Base-by-base conservation (phyloP, 2,329 filamentous ascomycete genomes). In the Triangularia verruculosa region DNA sequence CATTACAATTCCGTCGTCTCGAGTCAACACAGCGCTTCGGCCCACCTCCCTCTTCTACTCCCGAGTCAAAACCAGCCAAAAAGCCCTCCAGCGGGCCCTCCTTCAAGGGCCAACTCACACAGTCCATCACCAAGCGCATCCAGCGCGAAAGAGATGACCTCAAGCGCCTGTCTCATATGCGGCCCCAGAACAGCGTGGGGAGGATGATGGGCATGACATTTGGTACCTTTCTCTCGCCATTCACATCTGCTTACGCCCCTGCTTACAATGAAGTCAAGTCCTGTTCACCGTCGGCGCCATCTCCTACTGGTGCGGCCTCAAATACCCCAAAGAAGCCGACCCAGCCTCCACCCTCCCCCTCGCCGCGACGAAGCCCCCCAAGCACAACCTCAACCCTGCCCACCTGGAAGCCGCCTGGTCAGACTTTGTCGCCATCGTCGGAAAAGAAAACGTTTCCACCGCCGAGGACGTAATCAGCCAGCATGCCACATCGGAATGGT, bases 381-480 rank as follows among this genome's bases (percentile, higher is more conserved):
- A 76, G 69, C 85, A 89, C 75, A 84, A 88, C 70, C 80, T 80
- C 61, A 82, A 82, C 66, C 81, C 85, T 64, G 80, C 85, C 69
- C 88, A 89, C 71, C 82, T 90, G 71, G 85, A 89, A 76, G 86
- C 88, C 25, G 86, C 87, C 3, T 90, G 88, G 88, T 78, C 85
- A n/a, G 87, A 90, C 75, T 88, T 90, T 65, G 82, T 82, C 61
- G 81, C 80, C 61, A 82, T 90, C 57, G 82, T 90, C 3, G 88
- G 88, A 68, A 80, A 83, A 72, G 85, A 88, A 13, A 82, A 89
- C 69, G 86, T 90, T 62, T 88, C 84, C 74, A 90, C 87, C 13
- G 61, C 81, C 7, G 78, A 82, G 30, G 74, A 77, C 20, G 85
- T 88, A 69, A 76, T 89, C 32, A 76, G 80, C 25, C 75, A 79